These are phyloP conservation scores for Solanum hybrid DNA, from an alignment of 305 asterid genomes.

Conservation along the genomic window DNA sequence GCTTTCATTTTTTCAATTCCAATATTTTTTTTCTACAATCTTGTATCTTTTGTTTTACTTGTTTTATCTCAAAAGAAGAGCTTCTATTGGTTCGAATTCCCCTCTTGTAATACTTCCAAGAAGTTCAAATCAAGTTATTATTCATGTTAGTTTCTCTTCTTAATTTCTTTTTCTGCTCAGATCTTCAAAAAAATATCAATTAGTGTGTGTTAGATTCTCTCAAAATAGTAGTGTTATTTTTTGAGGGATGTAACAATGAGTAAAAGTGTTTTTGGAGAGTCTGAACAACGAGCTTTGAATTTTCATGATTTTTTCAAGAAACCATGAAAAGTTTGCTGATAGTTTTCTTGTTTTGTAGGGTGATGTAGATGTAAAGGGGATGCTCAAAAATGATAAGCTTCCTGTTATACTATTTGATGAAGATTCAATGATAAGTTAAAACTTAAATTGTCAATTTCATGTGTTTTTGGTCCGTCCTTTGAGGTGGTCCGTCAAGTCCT, in stretches of 20 bases:
- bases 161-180: not conserved
- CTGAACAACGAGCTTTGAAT: not conserved
- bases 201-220: not conserved
- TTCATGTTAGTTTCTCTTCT: constrained; percentile 3
- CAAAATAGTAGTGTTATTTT: not conserved
- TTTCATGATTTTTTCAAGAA: not conserved
- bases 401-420: constrained; percentile 22
- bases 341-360: not conserved
- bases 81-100: constrained; percentile 14
- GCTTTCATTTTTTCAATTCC: constrained; percentile 86
- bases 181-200: too few relatives aligned
- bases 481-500: not conserved
- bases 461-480: not conserved
- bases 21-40: constrained; percentile 52
- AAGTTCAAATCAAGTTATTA: constrained; percentile 14
- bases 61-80: constrained; percentile 74
- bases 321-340: not conserved
- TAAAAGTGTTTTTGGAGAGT: not conserved
- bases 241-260: not conserved
- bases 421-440: constrained; percentile 16
- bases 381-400: constrained; percentile 14
- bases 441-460: not conserved
- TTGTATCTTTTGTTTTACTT: constrained; percentile 60
- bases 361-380: constrained; percentile 12
- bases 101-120: constrained; percentile 19